Conservation (phyloP, 768 basidiomycete species). For the Pholiota conissans region DNA sequence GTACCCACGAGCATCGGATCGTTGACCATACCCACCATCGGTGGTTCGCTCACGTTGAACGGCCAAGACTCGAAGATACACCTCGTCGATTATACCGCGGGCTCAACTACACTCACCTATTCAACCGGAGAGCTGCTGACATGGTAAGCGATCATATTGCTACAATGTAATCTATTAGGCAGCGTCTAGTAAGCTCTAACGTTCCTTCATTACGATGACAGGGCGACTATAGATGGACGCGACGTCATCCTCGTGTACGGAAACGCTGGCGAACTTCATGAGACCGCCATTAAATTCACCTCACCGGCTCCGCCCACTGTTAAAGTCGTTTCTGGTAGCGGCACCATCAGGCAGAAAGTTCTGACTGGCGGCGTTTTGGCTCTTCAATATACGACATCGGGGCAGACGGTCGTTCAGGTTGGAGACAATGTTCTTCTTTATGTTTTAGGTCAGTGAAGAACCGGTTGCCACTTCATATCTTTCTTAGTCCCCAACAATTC, state of each 20-base stretch:
- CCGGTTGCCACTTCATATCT: not conserved
- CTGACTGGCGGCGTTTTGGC: constrained; percentile 32
- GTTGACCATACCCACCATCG: constrained; percentile 42
- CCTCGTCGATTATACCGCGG: constrained; percentile 49
- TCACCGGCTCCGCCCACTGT: constrained; percentile 24
- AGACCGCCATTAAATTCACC: constrained; percentile 45
- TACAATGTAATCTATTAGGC: not conserved
- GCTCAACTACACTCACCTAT: constrained; percentile 42
- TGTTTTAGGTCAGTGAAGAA: constrained; percentile 36
- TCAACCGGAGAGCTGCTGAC: constrained; percentile 51
- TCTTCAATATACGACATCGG: constrained; percentile 45
- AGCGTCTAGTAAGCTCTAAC: too few species aligned
- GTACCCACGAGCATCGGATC: constrained; percentile 45
- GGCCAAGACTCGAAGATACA: constrained; percentile 57
- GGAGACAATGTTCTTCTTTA: constrained; percentile 40
- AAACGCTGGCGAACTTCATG: constrained; percentile 46
- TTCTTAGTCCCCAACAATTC: not conserved
- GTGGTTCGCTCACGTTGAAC: constrained; percentile 41
- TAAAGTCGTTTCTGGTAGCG: constrained; percentile 34
- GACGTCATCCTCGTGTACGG: constrained; percentile 50
- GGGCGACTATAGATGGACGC: constrained; percentile 49
- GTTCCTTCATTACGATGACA: too few species aligned
- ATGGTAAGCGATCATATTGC: constrained; percentile 29
- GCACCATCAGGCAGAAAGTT: constrained; percentile 33
- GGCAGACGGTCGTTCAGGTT: constrained; percentile 46